These are phyloP conservation scores for Fusarium anthophilum DNA, from an alignment of 2,329 filamentous ascomycete species.

Conservation along the genomic window DNA sequence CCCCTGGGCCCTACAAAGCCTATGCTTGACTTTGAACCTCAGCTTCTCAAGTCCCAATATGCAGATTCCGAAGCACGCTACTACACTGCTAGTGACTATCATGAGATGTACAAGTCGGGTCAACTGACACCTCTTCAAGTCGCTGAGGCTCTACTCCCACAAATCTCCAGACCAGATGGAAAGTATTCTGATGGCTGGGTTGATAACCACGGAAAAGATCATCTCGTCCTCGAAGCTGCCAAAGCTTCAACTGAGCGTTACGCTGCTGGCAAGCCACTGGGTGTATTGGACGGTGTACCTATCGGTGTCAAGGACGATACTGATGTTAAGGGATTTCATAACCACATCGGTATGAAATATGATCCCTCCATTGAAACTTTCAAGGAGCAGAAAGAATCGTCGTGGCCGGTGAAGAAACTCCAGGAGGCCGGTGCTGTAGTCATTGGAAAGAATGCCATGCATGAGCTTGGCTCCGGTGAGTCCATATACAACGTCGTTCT, in stretches of 20 bases:
- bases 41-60: conserved; percentile 54
- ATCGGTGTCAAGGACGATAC: conserved; percentile 87
- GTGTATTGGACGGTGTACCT: conserved; percentile 82
- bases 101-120: conserved; percentile 76
- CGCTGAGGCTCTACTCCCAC: conserved; percentile 73
- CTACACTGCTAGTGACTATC: conserved; percentile 79
- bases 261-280: conserved; percentile 69
- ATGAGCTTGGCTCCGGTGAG: conserved; percentile 76
- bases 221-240: conserved; percentile 73
- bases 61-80: conserved; percentile 61
- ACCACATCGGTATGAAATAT: conserved; percentile 70
- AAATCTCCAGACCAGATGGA: conserved; percentile 67
- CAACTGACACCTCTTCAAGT: conserved; percentile 77
- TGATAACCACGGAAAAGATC: conserved; percentile 65
- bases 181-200: conserved; percentile 78
- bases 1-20: conserved; percentile 54
- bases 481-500: conserved; percentile 40
- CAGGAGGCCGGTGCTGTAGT: conserved; percentile 79
- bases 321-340: conserved; percentile 74
- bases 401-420: conserved; percentile 76
- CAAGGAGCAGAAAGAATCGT: conserved; percentile 64
- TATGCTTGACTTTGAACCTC: conserved; percentile 53
- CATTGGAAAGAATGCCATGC: conserved; percentile 81
- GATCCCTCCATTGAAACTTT: conserved; percentile 63
- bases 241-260: conserved; percentile 78